Evolutionary conservation across 176 grass and related monocot species (phyloP).

Genomic region (Cenchrus fungigraminus): DNA sequence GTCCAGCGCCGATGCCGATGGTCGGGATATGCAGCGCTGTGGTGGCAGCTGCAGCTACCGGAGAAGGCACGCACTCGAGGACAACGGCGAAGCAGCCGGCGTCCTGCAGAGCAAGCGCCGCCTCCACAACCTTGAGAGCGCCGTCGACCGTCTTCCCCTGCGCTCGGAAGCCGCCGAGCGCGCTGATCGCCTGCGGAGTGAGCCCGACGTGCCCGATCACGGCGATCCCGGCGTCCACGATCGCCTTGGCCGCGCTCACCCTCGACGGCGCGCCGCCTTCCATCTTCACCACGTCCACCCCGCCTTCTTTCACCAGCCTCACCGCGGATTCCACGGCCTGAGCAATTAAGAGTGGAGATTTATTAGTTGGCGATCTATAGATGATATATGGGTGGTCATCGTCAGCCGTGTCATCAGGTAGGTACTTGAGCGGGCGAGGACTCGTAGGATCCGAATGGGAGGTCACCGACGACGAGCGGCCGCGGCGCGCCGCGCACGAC

Average conservation of each 20-base stretch:
- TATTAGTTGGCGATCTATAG: no score
- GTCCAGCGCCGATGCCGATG: constrained; percentile 85
- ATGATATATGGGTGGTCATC: no score
- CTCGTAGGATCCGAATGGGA: constrained; percentile 82
- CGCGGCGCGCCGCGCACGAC: constrained; percentile 75
- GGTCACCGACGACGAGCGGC: constrained; percentile 79
- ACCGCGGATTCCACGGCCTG: constrained; percentile 83
- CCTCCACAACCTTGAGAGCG: constrained; percentile 95
- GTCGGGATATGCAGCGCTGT: constrained; percentile 76
- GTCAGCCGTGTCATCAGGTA: neutral
- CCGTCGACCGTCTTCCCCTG: constrained; percentile 77
- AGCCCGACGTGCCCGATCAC: constrained; percentile 90
- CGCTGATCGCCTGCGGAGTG: constrained; percentile 83
- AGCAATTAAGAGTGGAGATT: neutral
- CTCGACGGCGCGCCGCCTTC: constrained; percentile 77
- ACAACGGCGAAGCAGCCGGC: constrained; percentile 87
- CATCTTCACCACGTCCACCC: constrained; percentile 86
- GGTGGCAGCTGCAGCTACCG: constrained; percentile 80
- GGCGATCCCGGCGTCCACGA: constrained; percentile 87
- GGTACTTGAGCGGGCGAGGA: constrained; percentile 64
- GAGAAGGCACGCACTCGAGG: constrained; percentile 86
- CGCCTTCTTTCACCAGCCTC: constrained; percentile 84
- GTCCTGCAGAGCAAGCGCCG: constrained; percentile 84
- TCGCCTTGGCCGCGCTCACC: constrained; percentile 75
- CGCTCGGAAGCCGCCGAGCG: constrained; percentile 81